Conservation (phyloP, 1,284 basidiomycete genomes). For the Puccinia horiana region DNA sequence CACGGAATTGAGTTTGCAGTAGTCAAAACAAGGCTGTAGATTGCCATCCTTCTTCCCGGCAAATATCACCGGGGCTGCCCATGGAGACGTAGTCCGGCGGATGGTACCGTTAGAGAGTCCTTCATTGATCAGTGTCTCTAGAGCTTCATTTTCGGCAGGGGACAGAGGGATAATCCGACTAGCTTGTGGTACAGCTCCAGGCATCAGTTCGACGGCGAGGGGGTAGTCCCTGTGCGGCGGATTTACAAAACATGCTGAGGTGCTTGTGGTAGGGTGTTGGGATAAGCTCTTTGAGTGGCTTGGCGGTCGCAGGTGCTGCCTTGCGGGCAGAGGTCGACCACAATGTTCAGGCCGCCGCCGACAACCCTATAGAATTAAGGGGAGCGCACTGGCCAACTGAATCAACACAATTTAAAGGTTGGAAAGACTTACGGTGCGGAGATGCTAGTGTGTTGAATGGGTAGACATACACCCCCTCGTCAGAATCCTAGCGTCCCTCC, state of each 20-base stretch:
- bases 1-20: conserved; percentile 60
- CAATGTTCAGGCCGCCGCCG: not conserved
- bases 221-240: not conserved
- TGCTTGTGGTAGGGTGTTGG: not conserved
- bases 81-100: conserved; percentile 58
- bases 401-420: not conserved
- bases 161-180: not conserved
- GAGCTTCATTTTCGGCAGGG: not conserved
- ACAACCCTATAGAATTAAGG: not conserved
- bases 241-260: not conserved
- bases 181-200: not conserved
- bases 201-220: not conserved
- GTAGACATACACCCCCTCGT: not conserved
- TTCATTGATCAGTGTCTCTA: not conserved
- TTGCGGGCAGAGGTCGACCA: not conserved
- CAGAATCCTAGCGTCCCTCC: conserved; percentile 5
- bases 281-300: not conserved
- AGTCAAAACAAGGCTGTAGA: conserved; percentile 61
- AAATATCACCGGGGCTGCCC: conserved; percentile 62
- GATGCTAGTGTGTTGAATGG: conserved; percentile 10
- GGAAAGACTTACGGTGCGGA: conserved; percentile 16
- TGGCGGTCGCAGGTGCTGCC: not conserved
- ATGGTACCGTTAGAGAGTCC: conserved; percentile 54
- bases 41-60: conserved; percentile 62
- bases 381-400: not conserved